These are phyloP conservation scores for Ophiostoma himal-ulmi DNA, from an alignment of 2,329 filamentous ascomycete species.

Conservation along the genomic window DNA sequence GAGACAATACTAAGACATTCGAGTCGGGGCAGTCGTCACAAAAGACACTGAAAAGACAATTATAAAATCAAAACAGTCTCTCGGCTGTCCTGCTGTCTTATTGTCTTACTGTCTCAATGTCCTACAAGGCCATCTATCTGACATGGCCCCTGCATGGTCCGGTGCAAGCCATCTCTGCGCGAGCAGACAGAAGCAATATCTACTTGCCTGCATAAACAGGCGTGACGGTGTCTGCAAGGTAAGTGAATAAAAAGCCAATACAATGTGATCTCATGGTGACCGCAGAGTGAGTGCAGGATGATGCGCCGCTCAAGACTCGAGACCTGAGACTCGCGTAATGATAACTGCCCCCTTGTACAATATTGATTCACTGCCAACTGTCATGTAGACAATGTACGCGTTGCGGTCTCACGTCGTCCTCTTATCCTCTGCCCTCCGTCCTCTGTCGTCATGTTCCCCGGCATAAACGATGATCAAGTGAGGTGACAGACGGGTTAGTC, in stretches of 20 bases:
- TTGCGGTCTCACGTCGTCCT: neutral
- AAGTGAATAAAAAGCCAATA: neutral
- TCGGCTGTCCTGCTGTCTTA: neutral
- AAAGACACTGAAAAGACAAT: neutral
- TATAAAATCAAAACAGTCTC: neutral
- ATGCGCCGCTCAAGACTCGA: neutral
- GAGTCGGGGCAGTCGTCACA: neutral
- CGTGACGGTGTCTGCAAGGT: neutral
- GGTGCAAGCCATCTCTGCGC: neutral
- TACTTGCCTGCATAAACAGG: neutral
- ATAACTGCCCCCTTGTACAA: neutral
- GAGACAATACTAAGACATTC: neutral
- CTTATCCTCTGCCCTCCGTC: neutral
- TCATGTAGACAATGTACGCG: neutral
- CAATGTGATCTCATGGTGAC: neutral
- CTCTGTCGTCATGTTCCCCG: conserved; percentile 1
- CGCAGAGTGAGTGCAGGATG: neutral
- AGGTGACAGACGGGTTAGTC: neutral
- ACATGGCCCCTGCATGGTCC: neutral
- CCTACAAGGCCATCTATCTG: neutral
- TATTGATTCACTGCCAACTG: neutral
- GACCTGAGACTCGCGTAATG: neutral
- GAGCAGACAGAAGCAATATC: neutral
- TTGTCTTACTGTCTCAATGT: neutral
- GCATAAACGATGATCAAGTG: neutral